Base-by-base conservation (phyloP, 305 asterid species). In the Stenogyne calaminthoides region DNA sequence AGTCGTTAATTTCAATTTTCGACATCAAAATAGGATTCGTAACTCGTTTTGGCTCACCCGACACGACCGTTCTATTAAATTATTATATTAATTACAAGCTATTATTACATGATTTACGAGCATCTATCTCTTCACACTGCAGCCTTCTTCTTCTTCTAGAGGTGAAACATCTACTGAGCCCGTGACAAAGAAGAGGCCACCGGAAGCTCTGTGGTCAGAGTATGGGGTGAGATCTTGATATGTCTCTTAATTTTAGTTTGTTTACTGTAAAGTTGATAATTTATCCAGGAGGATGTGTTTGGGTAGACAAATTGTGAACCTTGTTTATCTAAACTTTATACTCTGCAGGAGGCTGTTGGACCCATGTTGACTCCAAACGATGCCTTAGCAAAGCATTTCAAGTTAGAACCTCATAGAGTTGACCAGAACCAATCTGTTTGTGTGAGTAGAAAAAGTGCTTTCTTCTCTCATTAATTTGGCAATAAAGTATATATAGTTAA, bases 101-200 rank as follows among this genome's bases (percentile, higher is more conserved):
- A 29, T 49, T 37, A 29, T 49, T 18, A 52, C 22, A 15, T 39
- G 76, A 64, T 60, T 68, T 65, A 66, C 39, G 2, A 73, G 78
- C 66, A 74, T 74, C 70, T 71, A 37, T 47, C 75, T 75, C 80
- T 78, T 72, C 79, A 73, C 64, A 54, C 81, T 81, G 84, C 85
- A 85, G 78, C 92, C 91, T 73, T 70, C 90, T 60, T 71, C 89
- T 58, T 69, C 85, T 70, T 83, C 87, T 27, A 74, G 87, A 85
- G 92, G 84, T 66, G 97, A 87, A 83, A 82, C 89, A 55, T 89
- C 92, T 61, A 64, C 58, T 15, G 95, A 90, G 73, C 85, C 81
- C 3, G 70, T 77, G 80, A 72, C 88, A 44, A 86, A 85, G 84
- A 89, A 88, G 81, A 86, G 95, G 84, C 72, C 89, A 37, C 89